phyloP scores from a whole-genome alignment of 2,329 filamentous ascomycete genomes.

The Fusarium oligoseptatum region DNA sequence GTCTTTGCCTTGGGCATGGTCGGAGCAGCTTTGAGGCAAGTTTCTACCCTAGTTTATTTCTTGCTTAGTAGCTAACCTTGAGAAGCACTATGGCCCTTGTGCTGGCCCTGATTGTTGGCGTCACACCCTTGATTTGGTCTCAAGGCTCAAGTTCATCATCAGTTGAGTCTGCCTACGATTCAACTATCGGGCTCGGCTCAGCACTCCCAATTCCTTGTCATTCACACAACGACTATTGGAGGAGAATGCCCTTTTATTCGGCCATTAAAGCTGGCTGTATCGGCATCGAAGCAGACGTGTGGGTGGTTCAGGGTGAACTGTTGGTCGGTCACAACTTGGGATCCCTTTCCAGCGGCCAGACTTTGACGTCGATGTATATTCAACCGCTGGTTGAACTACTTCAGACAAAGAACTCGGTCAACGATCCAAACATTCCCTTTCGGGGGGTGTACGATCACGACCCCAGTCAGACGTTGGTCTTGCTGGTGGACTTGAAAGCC shows the following conservation, averaged over 20 bases:
- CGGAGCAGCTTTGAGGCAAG: conserved; percentile 28
- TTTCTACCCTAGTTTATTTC: fast-evolving
- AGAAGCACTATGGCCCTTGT: conserved; percentile 24
- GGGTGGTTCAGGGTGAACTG: conserved; percentile 67
- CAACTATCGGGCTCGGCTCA: background rate
- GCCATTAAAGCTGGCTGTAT: conserved; percentile 72
- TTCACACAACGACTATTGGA: conserved; percentile 81
- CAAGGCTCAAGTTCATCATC: background rate
- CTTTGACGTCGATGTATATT: conserved; percentile 73
- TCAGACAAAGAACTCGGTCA: conserved; percentile 55
- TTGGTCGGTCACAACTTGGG: conserved; percentile 74
- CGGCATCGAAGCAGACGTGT: conserved; percentile 78
- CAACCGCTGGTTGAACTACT: conserved; percentile 73
- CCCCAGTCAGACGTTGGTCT: conserved; percentile 66
- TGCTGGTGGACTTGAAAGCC: conserved; percentile 80
- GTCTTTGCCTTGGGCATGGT: conserved; percentile 28
- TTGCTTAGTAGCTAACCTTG: background rate
- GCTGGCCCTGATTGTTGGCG: conserved; percentile 20
- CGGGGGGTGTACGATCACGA: conserved; percentile 70
- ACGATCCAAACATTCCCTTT: conserved; percentile 21
- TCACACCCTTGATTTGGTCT: conserved; percentile 27
- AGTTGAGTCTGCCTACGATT: background rate
- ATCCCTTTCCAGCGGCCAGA: conserved; percentile 67
- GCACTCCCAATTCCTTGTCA: conserved; percentile 68
- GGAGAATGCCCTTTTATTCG: conserved; percentile 71